Base-by-base conservation (phyloP, 2,329 filamentous ascomycete species). In the Clarireedia homoeocarpa region DNA sequence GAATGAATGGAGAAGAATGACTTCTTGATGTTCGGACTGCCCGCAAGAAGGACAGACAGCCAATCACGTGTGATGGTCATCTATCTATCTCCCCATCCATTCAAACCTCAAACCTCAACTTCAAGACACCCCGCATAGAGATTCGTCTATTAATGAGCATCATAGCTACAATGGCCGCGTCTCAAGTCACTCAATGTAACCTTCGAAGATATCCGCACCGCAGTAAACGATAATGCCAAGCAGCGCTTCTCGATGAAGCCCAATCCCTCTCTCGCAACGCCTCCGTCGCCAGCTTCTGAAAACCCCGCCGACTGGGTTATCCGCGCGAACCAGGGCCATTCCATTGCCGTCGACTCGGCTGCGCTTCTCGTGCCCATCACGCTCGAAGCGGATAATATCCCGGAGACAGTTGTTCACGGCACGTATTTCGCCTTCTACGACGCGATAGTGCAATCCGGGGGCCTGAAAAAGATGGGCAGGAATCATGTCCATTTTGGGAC, bases 301-400 rank as follows among this genome's bases (percentile, higher is more conserved):
- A 75, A 86, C 50, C 78, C 89, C 0, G 71, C 77, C 0, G 78
- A 87, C 70, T 96, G 85, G 75, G 78, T 95, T 34, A 96, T 99
- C 73, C 90, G 94, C 66, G 94, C 94, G 27, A 96, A 95, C 68
- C 94, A 97, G 74, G 94, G 94, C 54, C 94, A 97, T 75, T 90
- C 83, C 65, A 88, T 99, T 68, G 83, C 84, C 66, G 74, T 84
- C 6, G 85, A 89, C 27, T 83, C 83, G n/a, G 82, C 85, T 48
- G 80, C 80, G 0, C 78, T 95, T 2, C 80, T 96, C 3, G 79
- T 77, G 20, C 84, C 85, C 6, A 76, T 96, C 56, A 84, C 82
- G 1, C 67, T 82, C 0, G 78, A 79, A 36, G 72, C 69, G 6
- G 78, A 66, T 24, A 81, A 81, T 59, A 64, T 91, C 1, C 89